Conservation (phyloP, 305 asterid species). For the Fraxinus nigra region DNA sequence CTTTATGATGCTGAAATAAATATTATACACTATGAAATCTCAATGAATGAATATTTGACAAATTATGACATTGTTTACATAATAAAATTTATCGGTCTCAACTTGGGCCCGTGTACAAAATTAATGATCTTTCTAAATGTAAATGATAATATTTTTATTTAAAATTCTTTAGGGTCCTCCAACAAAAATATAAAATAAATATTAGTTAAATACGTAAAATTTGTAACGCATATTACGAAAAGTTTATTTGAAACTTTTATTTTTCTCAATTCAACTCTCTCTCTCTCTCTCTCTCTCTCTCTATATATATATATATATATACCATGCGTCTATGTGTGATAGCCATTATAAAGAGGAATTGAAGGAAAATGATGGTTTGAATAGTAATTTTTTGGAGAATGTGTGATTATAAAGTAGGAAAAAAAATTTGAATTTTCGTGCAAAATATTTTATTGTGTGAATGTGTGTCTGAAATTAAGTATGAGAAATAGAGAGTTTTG, state of each 20-base stretch:
- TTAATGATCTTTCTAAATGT: neutral
- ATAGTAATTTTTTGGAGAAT: no score
- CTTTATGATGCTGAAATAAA: neutral
- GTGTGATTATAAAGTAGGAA: no score
- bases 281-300: no score
- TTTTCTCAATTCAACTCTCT: neutral
- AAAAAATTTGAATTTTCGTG: no score
- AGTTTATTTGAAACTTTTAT: no score
- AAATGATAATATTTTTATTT: neutral
- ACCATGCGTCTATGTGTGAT: no score
- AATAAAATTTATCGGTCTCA: neutral
- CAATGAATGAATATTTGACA: neutral
- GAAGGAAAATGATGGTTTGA: no score
- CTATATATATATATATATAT: no score
- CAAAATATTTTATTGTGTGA: no score
- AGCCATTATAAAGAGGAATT: no score
- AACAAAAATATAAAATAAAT: neutral
- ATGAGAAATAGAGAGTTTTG: no score
- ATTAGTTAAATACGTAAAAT: neutral
- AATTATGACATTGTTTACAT: neutral
- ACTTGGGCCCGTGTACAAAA: neutral
- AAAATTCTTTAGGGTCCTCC: neutral
- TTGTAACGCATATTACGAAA: neutral
- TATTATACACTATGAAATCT: neutral
- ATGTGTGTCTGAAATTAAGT: no score